Conservation (phyloP, 129 eudicot species). For the Silybum marianum region DNA sequence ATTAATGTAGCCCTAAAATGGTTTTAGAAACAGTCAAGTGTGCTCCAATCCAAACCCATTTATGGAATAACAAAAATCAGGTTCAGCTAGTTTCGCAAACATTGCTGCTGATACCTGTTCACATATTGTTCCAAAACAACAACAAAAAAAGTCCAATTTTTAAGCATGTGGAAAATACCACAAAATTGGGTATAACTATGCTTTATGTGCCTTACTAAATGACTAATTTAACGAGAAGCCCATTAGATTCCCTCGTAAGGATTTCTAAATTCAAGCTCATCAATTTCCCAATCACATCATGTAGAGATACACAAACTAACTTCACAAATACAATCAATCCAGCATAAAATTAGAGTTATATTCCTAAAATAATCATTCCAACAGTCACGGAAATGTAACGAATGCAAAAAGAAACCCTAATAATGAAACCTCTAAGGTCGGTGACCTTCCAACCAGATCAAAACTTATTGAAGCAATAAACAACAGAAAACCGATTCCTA, state of each 20-base stretch:
- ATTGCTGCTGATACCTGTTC: background rate
- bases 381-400: background rate
- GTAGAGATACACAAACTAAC: background rate
- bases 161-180: background rate
- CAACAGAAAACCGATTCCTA: background rate
- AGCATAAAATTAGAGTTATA: background rate
- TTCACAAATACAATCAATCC: background rate
- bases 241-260: background rate
- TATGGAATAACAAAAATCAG: background rate
- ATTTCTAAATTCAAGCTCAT: background rate
- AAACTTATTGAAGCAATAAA: background rate
- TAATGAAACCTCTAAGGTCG: background rate
- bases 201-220: background rate
- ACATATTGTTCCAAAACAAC: background rate
- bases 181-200: background rate
- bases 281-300: background rate
- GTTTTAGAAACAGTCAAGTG: too few relatives aligned
- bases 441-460: background rate
- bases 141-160: background rate
- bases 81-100: background rate
- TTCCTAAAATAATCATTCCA: background rate
- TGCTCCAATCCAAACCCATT: too few relatives aligned
- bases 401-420: slow-evolving; percentile 8
- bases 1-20: background rate
- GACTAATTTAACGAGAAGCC: background rate